These are phyloP conservation scores for Terana coerulea DNA, from an alignment of 768 basidiomycete species.

Conservation along the genomic window DNA sequence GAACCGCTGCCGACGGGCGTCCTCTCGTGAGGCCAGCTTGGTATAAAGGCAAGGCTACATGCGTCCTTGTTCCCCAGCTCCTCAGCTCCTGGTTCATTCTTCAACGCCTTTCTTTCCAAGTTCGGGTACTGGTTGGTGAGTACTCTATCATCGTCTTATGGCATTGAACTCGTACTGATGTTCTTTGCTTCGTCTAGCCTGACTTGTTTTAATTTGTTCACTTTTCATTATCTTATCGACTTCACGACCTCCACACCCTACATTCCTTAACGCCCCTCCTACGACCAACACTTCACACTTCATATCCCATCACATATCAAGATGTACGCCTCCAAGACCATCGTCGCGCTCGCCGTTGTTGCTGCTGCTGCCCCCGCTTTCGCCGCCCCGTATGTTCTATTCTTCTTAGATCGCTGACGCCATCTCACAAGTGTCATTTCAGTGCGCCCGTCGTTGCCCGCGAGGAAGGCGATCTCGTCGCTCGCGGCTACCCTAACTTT, in stretches of 20 bases:
- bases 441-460: not conserved
- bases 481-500: no score
- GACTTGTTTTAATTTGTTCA: constrained; percentile 1
- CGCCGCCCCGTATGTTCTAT: not conserved
- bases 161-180: no score
- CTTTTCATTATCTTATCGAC: no score
- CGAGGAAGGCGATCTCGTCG: not conserved
- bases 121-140: constrained; percentile 2
- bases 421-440: no score
- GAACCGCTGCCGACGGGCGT: no score
- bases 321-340: constrained; percentile 5
- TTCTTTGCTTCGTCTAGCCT: not conserved
- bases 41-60: no score
- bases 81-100: not conserved
- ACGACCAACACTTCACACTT: not conserved
- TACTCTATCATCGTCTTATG: not conserved
- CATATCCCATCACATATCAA: not conserved
- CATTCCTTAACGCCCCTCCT: not conserved
- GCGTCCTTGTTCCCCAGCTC: constrained; percentile 4
- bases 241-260: not conserved
- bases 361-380: constrained; percentile 2
- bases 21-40: no score
- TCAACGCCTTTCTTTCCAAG: constrained; percentile 1
- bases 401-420: no score
- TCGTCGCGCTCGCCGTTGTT: constrained; percentile 2